phyloP scores from a whole-genome alignment of 768 basidiomycete species.

The Suillus occidentalis region DNA sequence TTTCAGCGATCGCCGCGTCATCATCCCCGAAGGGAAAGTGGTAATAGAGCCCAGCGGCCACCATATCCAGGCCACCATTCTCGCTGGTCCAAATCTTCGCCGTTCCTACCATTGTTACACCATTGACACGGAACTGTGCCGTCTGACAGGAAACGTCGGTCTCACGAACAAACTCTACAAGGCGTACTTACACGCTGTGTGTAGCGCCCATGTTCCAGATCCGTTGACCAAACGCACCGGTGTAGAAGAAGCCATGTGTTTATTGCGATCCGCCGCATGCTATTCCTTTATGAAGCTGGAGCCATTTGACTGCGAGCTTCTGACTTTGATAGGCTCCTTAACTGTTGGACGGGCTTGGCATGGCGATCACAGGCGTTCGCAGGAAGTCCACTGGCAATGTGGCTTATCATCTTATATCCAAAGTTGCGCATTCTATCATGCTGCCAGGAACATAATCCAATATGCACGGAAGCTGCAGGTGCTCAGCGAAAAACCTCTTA shows the following conservation, averaged over 20 bases:
- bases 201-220: slow-evolving; percentile 34
- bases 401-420: slow-evolving; percentile 27
- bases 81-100: neutral
- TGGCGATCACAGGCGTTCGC: slow-evolving; percentile 35
- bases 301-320: slow-evolving; percentile 24
- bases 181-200: slow-evolving; percentile 44
- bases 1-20: slow-evolving; percentile 9
- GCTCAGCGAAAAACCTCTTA: slow-evolving; percentile 1
- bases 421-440: slow-evolving; percentile 23
- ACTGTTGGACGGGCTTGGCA: slow-evolving; percentile 36
- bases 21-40: slow-evolving; percentile 12
- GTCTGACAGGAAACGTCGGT: slow-evolving; percentile 21
- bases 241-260: slow-evolving; percentile 38
- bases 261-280: slow-evolving; percentile 34
- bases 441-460: slow-evolving; percentile 10
- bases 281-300: slow-evolving; percentile 38
- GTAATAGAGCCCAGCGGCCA: neutral
- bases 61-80: neutral
- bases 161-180: slow-evolving; percentile 29
- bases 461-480: slow-evolving; percentile 7
- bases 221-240: slow-evolving; percentile 43
- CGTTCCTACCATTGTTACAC: slow-evolving; percentile 23
- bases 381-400: slow-evolving; percentile 33
- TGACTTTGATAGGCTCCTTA: slow-evolving; percentile 32
- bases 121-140: slow-evolving; percentile 26